Evolutionary conservation across 108 stramenopile genomes (phyloP).

Genomic region (Nitzschia palea): DNA sequence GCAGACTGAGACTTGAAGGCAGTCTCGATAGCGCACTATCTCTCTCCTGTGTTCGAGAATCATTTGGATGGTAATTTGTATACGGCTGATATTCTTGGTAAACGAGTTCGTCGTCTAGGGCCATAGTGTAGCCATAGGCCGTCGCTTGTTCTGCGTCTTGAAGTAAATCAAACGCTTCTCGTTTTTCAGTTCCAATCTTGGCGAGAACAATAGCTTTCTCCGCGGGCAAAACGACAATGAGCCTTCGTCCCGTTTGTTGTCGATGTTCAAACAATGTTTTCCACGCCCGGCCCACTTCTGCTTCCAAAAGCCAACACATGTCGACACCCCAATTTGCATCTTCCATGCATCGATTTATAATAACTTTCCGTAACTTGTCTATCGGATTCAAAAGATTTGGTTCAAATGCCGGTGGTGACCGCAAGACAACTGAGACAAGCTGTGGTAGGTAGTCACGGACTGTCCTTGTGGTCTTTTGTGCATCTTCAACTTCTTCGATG

Average conservation of each 20-base stretch:
- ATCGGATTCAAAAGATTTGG: conserved; percentile 67
- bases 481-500: conserved; percentile 30
- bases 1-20: conserved; percentile 67
- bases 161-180: conserved; percentile 80
- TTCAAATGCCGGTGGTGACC: conserved; percentile 68
- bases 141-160: conserved; percentile 88
- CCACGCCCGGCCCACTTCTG: conserved; percentile 88
- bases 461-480: conserved; percentile 38
- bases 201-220: conserved; percentile 81
- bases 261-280: conserved; percentile 85
- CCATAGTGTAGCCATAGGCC: conserved; percentile 66
- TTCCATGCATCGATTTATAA: conserved; percentile 61
- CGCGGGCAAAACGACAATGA: conserved; percentile 81
- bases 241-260: conserved; percentile 78
- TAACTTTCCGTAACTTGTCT: conserved; percentile 60
- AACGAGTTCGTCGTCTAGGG: conserved; percentile 14
- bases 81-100: background rate
- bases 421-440: conserved; percentile 75
- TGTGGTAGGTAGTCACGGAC: conserved; percentile 79
- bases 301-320: conserved; percentile 88
- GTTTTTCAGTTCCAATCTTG: conserved; percentile 76
- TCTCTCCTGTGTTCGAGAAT: background rate
- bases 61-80: conserved; percentile 8
- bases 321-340: conserved; percentile 84
- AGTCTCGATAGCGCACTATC: conserved; percentile 23